These are phyloP conservation scores for Aureobasidium pullulans DNA, from an alignment of 2,329 filamentous ascomycete genomes.

Conservation along the genomic window DNA sequence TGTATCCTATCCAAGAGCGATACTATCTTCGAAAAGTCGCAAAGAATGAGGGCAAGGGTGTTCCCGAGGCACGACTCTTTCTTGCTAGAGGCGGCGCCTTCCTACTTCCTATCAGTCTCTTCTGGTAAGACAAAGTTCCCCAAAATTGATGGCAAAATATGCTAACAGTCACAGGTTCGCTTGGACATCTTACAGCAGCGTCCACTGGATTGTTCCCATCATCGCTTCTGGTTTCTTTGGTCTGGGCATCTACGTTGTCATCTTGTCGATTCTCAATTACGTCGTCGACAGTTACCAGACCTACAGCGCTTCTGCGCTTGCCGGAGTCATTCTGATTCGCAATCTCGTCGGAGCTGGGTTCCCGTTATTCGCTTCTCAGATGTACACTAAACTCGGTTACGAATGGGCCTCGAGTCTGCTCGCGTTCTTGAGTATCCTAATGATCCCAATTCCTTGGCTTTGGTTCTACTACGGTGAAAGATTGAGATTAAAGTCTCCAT, in stretches of 20 bases:
- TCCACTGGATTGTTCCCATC: slow-evolving; percentile 40
- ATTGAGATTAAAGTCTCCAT: slow-evolving; percentile 9
- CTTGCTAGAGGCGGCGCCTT: slow-evolving; percentile 19
- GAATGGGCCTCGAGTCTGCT: slow-evolving; percentile 38
- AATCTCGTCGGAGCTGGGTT: slow-evolving; percentile 32
- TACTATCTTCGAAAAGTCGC: slow-evolving; percentile 18
- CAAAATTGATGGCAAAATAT: not conserved
- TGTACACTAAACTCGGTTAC: slow-evolving; percentile 32
- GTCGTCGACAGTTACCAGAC: slow-evolving; percentile 43
- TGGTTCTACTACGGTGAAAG: slow-evolving; percentile 25
- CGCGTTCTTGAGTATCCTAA: slow-evolving; percentile 32
- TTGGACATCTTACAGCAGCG: slow-evolving; percentile 11
- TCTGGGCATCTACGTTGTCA: slow-evolving; percentile 44
- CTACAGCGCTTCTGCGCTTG: slow-evolving; percentile 34
- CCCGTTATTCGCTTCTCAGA: slow-evolving; percentile 10
- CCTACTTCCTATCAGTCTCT: slow-evolving; percentile 20
- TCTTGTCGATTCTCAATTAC: slow-evolving; percentile 44
- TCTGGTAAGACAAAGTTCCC: slow-evolving; percentile 16
- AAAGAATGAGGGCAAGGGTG: slow-evolving; percentile 20
- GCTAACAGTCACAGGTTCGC: not conserved
- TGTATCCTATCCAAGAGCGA: slow-evolving; percentile 19
- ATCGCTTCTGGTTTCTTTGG: slow-evolving; percentile 44
- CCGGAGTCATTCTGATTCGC: slow-evolving; percentile 32
- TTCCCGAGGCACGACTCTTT: slow-evolving; percentile 25
- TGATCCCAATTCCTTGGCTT: slow-evolving; percentile 32